A percentile compares a stretch with the other conserved stretches of the same genome.
Conservation (phyloP, 257 asterid genomes). For the Petunia axillaris region DNA sequence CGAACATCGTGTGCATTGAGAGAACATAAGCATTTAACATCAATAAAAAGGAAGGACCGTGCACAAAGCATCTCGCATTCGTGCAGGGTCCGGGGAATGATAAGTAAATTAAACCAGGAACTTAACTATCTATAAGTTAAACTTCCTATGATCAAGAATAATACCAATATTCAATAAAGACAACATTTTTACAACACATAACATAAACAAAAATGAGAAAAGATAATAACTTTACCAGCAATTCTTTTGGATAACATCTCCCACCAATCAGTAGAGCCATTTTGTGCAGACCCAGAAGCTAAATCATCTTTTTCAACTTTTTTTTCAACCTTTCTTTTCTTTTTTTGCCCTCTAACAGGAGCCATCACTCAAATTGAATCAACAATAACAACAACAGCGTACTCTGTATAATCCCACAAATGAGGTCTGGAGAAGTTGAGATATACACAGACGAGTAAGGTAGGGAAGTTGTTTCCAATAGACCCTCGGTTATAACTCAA, state of each 20-base stretch:
- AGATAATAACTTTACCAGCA: slow-evolving; percentile 47
- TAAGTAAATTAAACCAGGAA: background rate
- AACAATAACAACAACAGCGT: too few species aligned
- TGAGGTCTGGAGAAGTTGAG: too few species aligned
- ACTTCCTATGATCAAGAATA: background rate
- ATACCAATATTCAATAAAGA: slow-evolving; percentile 9
- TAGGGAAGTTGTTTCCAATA: too few species aligned
- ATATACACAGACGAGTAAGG: too few species aligned
- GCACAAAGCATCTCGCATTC: background rate
- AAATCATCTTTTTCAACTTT: slow-evolving; percentile 51
- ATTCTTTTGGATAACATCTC: slow-evolving; percentile 54
- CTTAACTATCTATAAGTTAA: background rate
- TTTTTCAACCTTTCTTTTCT: slow-evolving; percentile 65
- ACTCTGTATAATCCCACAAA: too few species aligned
- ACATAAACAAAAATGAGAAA: slow-evolving; percentile 22
- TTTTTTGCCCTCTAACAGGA: slow-evolving; percentile 68
- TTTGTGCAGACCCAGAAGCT: slow-evolving; percentile 59
- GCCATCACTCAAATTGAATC: slow-evolving; percentile 46
- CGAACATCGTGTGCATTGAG: background rate
- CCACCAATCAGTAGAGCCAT: slow-evolving; percentile 75
- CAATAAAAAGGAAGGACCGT: background rate
- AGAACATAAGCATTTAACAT: slow-evolving; percentile 4
- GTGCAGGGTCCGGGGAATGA: background rate
- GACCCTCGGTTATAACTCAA: slow-evolving; percentile 30
- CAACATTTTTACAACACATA: slow-evolving; percentile 19